Evolutionary conservation across 2,329 filamentous ascomycete genomes (phyloP).

Genomic region (Helotiales sp.): DNA sequence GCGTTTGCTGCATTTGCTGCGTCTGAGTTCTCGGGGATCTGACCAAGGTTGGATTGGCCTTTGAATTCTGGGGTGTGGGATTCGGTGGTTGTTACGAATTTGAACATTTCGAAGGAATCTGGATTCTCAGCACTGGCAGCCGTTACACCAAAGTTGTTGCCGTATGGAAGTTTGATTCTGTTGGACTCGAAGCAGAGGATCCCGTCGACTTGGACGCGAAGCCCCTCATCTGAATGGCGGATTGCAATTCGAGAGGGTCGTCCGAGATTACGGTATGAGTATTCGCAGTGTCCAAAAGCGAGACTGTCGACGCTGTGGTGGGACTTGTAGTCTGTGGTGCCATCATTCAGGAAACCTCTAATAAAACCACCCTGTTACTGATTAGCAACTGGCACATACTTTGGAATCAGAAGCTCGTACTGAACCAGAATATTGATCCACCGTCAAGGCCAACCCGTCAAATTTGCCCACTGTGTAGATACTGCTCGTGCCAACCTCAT

Average conservation of each 20-base stretch:
- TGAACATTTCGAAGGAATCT: constrained; percentile 93
- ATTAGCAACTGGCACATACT: constrained; percentile 9
- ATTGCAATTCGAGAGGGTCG: constrained; percentile 78
- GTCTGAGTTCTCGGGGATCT: constrained; percentile 37
- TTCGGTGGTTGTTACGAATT: constrained; percentile 71
- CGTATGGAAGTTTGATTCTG: constrained; percentile 74
- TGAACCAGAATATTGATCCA: constrained; percentile 79
- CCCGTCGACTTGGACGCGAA: constrained; percentile 81
- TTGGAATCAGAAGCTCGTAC: constrained; percentile 36
- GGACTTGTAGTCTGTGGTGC: constrained; percentile 73
- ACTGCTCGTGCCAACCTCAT: constrained; percentile 67
- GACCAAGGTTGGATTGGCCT: constrained; percentile 8
- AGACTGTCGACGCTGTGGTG: constrained; percentile 79
- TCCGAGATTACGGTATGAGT: constrained; percentile 88
- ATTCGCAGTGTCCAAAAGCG: constrained; percentile 91
- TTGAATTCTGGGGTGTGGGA: constrained; percentile 36
- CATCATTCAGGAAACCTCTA: constrained; percentile 92
- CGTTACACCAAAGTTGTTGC: constrained; percentile 84
- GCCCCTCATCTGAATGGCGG: constrained; percentile 60
- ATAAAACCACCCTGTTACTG: constrained; percentile 67
- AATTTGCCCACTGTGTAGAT: constrained; percentile 84
- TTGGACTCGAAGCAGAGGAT: constrained; percentile 79
- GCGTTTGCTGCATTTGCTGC: constrained; percentile 24
- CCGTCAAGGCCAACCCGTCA: constrained; percentile 83
- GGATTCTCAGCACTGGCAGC: constrained; percentile 88